Percentiles rank a stretch among this genome's conserved stretches.
These are phyloP conservation scores for Pseudomicrostroma phylloplanum DNA, from an alignment of 1,284 basidiomycete species.

Conservation along the genomic window DNA sequence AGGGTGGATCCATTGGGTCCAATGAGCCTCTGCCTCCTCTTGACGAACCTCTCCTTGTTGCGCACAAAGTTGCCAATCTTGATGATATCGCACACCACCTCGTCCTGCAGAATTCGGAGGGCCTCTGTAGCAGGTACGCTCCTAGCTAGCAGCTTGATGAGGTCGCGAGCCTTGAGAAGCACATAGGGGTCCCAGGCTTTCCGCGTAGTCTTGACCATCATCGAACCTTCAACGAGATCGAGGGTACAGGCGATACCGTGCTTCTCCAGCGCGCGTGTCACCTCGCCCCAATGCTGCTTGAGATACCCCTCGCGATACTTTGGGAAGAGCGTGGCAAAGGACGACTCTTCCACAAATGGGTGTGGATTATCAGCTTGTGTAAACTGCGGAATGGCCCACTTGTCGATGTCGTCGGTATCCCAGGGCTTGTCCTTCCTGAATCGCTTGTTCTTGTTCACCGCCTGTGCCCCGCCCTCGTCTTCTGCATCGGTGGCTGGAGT, in stretches of 20 bases:
- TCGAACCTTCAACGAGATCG: slow-evolving; percentile 90
- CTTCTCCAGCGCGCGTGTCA: slow-evolving; percentile 77
- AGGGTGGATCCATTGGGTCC: slow-evolving; percentile 93
- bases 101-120: slow-evolving; percentile 83
- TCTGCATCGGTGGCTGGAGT: too few relatives aligned
- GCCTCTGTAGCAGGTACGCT: slow-evolving; percentile 78
- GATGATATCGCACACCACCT: slow-evolving; percentile 89
- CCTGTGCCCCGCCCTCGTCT: not conserved
- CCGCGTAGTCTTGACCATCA: slow-evolving; percentile 93
- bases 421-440: slow-evolving; percentile 57
- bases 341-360: slow-evolving; percentile 87
- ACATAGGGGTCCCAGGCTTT: slow-evolving; percentile 97
- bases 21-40: slow-evolving; percentile 89
- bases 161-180: slow-evolving; percentile 87
- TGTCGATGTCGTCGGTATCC: slow-evolving; percentile 98
- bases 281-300: slow-evolving; percentile 85
- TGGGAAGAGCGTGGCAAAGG: slow-evolving; percentile 95
- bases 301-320: slow-evolving; percentile 97
- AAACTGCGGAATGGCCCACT: slow-evolving; percentile 90
- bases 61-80: slow-evolving; percentile 90
- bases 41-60: slow-evolving; percentile 96
- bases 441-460: slow-evolving; percentile 44
- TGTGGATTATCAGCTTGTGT: slow-evolving; percentile 59
- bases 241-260: slow-evolving; percentile 84
- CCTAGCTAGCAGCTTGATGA: slow-evolving; percentile 89